phyloP scores from a whole-genome alignment of 2,329 filamentous ascomycete species.

The Alternaria metachromatica region DNA sequence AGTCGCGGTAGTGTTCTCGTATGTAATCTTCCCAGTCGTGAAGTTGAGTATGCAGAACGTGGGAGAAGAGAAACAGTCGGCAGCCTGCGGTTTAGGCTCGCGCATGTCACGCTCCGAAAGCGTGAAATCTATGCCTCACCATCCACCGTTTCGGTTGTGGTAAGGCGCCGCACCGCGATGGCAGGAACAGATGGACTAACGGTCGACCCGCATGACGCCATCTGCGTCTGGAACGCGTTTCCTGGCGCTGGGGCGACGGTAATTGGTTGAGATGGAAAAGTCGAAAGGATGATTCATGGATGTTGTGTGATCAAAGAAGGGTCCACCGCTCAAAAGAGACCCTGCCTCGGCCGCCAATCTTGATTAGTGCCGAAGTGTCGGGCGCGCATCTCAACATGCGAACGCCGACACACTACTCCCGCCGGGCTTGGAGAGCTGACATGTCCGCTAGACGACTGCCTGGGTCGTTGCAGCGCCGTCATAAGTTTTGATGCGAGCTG shows the following conservation, averaged over 20 bases:
- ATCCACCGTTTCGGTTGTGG: constrained; percentile 23
- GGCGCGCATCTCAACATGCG: background rate
- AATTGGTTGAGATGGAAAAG: background rate
- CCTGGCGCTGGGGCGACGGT: background rate
- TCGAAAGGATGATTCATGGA: background rate
- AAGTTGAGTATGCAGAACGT: background rate
- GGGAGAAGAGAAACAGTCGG: background rate
- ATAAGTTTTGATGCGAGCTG: background rate
- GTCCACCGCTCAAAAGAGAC: background rate
- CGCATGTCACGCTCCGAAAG: constrained; percentile 20
- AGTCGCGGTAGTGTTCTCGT: background rate
- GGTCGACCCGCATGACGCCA: constrained; percentile 26
- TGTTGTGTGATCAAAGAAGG: background rate
- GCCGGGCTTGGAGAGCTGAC: background rate
- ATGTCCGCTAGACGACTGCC: background rate
- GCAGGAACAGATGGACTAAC: constrained; percentile 36
- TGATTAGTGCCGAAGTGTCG: background rate
- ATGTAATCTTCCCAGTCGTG: background rate
- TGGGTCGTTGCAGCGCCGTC: background rate
- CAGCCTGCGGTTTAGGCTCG: background rate
- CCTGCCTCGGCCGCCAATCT: background rate
- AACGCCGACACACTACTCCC: background rate
- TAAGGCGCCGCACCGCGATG: constrained; percentile 26
- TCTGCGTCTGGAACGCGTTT: constrained; percentile 28
- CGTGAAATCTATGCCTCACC: constrained; percentile 31